Evolutionary conservation across 768 basidiomycete species (phyloP).

Genomic region (Termitomyces sp.): DNA sequence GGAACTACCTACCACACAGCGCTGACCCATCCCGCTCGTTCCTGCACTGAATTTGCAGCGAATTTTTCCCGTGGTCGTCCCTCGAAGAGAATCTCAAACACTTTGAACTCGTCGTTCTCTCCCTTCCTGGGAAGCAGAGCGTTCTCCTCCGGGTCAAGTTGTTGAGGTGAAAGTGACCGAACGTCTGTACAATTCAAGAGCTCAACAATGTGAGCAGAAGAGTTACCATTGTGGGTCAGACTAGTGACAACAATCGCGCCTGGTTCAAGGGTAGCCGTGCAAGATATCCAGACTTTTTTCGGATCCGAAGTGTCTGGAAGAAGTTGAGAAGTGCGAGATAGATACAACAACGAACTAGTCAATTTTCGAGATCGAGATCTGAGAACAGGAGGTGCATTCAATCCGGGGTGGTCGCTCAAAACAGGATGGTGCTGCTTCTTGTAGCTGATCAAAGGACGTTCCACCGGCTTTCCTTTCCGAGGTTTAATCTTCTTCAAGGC

Average conservation of each 20-base stretch:
- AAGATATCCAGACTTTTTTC: constrained; percentile 44
- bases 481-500: constrained; percentile 47
- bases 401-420: background rate
- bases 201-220: constrained; percentile 34
- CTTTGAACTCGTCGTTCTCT: constrained; percentile 37
- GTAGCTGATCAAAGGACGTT: constrained; percentile 8
- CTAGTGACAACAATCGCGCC: constrained; percentile 42
- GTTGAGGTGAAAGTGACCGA: constrained; percentile 43
- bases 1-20: constrained; percentile 54
- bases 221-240: constrained; percentile 32
- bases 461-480: constrained; percentile 18
- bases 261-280: constrained; percentile 27
- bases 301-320: constrained; percentile 16
- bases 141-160: constrained; percentile 40
- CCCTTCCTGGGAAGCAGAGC: constrained; percentile 31
- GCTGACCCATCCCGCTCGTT: constrained; percentile 70
- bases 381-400: constrained; percentile 8
- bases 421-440: constrained; percentile 14
- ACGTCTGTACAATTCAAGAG: constrained; percentile 56
- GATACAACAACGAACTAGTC: constrained; percentile 43
- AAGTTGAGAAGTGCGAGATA: constrained; percentile 25
- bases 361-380: constrained; percentile 10
- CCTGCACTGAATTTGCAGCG: constrained; percentile 53
- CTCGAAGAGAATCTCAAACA: constrained; percentile 64
- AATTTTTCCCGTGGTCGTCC: constrained; percentile 51